Evolutionary conservation across 345 rosid species (phyloP), one percentile per base, ranked within the genome.

Genomic region (Pelargonium nanum): DNA sequence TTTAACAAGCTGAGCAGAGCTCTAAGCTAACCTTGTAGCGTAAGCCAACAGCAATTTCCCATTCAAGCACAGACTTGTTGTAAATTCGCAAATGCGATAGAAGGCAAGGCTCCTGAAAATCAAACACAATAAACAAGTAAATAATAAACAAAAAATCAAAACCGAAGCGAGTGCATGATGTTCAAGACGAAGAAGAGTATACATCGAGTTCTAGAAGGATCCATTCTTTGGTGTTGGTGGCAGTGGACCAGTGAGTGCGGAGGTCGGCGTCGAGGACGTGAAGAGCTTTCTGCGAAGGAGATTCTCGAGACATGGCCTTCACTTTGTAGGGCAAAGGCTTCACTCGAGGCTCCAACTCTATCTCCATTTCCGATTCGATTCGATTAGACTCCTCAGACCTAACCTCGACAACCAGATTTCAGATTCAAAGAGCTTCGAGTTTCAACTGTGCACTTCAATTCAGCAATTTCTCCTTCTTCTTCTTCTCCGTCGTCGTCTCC

Each of bases 201-300:
- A 88, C 96, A 61, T 82, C 89, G 66, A 88, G 92, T 67, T 88
- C 96, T 10, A 88, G 86, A 64, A 88, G 69, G 74, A 88, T 85
- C 96, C 96, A 88, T 66, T 88, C 96, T 66, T 88, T 85, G 66
- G 89, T 85, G 78, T 88, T 88, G 68, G 96, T 85, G 26, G 77
- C 87, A 32, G 96, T 74, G 68, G 92, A 88, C 96, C 96, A 88
- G 77, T 88, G 92, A 17, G 83, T 68, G 58, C 96, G 91, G 55
- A 85, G 96, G 83, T 88, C 92, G 10, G 82, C 68, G 60, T 88
- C 96, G 59, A 88, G 89, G 17, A 88, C 81, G 34, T 78, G 81
- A 76, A 77, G 61, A 10, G 96, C 92, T 53, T 85, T 88, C 71
- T 83, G 87, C 23, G 92, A 80, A 2, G 86, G 85, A 9, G 96